Evolutionary conservation across 2,329 filamentous ascomycete species (phyloP), one percentile per base, ranked within the genome.

Genomic region (Magnaporthiopsis incrustans): DNA sequence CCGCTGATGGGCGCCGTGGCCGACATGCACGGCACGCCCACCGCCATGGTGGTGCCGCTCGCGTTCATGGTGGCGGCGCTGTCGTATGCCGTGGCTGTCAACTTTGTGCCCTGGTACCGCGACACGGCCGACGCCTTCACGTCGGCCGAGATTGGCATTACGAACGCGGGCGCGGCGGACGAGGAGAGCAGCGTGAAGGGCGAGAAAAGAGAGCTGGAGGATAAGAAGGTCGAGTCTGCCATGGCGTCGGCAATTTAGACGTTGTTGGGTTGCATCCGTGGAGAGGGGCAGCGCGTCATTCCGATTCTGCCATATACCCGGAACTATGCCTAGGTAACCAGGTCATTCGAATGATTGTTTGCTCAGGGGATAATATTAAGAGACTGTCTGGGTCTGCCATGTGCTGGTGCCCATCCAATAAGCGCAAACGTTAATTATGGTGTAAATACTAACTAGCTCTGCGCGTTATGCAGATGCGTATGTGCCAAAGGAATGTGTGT

Each of bases 1-100:
- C 87, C 90, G 0, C 78, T 93, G 38, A 83, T 89, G 2, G 90
- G 89, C 44, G 83, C 81, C 11, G 88, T 87, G 1, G 85, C 88
- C 6, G 89, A 93, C 71, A 71, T 76, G 64, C 79, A 85, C 65
- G 76, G 81, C 57, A 89, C 86, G 3, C 84, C 81, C 0, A 76
- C 83, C 56, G 84, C 86, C 6, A 89, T 91, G 85, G 77, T 86
- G 12, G 87, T 92, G 1, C 89, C 89, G 0, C 70, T 89, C 57
- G 69, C 71, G 62, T 87, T 88, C 69, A 85, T 88, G 71, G 73
- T 85, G 8, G 78, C 77, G 3, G 82, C 85, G 0, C 81, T 77
- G 78, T 76, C 79, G 0, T 88, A 88, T 66, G 80, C 85, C 0
- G 57, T 85, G 26, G 80, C 80, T 8, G 85, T 87, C 66, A 92